A percentile compares a stretch with the other conserved stretches of the same genome.
phyloP scores from a whole-genome alignment of 306 rosid species.

The Fragaria ananassa region DNA sequence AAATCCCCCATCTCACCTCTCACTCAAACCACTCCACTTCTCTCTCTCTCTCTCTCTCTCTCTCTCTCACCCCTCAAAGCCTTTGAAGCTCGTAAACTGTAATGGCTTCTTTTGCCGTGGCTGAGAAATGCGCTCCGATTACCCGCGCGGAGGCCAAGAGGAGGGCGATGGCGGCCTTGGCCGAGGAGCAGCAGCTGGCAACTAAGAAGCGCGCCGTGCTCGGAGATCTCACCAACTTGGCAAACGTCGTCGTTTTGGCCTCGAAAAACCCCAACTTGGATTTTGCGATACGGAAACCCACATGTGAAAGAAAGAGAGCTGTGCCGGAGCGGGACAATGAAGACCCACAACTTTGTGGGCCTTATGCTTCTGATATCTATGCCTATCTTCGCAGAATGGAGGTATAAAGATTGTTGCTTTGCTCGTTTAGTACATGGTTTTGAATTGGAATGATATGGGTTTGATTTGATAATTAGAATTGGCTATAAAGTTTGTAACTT shows the following conservation, averaged over 20 bases:
- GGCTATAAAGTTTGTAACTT: neutral
- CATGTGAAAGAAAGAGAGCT: conserved; percentile 7
- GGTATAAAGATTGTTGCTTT: conserved; percentile 35
- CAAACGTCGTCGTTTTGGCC: conserved; percentile 18
- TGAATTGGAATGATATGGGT: neutral
- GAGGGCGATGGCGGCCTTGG: conserved; percentile 48
- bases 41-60: no score
- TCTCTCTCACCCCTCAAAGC: no score
- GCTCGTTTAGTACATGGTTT: neutral
- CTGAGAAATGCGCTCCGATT: conserved; percentile 30
- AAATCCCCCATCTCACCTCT: conserved; percentile 11
- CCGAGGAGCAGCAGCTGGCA: conserved; percentile 29
- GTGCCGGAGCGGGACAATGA: conserved; percentile 5
- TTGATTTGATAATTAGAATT: neutral
- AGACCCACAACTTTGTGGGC: conserved; percentile 57
- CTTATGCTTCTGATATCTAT: conserved; percentile 66
- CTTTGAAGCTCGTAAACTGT: neutral
- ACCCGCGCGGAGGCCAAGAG: conserved; percentile 63
- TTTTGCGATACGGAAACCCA: conserved; percentile 23
- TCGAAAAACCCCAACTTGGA: conserved; percentile 4
- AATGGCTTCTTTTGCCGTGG: conserved; percentile 20
- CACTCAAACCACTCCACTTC: neutral
- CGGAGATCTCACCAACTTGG: conserved; percentile 53
- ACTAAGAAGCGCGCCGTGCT: conserved; percentile 66
- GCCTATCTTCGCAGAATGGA: conserved; percentile 64